Evolutionary conservation across 208 protist species (phyloP).

Genomic region (Crithidia thermophila): DNA sequence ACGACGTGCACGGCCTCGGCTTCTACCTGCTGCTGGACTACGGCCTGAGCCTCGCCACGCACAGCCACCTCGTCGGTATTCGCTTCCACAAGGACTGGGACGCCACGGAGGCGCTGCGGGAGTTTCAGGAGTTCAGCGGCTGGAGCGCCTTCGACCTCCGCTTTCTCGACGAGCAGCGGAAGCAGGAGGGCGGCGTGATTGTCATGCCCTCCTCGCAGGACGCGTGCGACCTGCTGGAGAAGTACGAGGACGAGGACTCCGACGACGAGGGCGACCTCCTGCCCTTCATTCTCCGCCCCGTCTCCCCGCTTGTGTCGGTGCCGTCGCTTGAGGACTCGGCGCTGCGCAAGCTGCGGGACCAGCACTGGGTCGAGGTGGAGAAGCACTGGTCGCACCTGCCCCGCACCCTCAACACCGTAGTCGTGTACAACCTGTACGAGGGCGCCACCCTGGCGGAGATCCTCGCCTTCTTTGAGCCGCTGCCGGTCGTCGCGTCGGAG

Average conservation of each 20-base stretch:
- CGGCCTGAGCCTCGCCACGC: conserved; percentile 72
- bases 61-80: conserved; percentile 79
- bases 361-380: conserved; percentile 73
- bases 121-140: conserved; percentile 84
- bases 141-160: conserved; percentile 79
- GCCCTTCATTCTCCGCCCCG: conserved; percentile 81
- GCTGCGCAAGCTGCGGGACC: conserved; percentile 70
- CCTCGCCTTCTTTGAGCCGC: conserved; percentile 50
- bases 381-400: conserved; percentile 79
- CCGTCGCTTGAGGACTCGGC: conserved; percentile 80
- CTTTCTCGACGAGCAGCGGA: conserved; percentile 69
- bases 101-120: conserved; percentile 56
- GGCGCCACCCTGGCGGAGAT: conserved; percentile 64
- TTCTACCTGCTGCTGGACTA: conserved; percentile 83
- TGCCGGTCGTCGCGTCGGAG: conserved; percentile 36
- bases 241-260: conserved; percentile 89
- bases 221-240: conserved; percentile 81
- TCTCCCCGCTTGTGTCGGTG: conserved; percentile 65
- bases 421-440: conserved; percentile 83
- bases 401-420: conserved; percentile 65
- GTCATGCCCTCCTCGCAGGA: conserved; percentile 84
- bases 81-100: conserved; percentile 65
- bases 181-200: conserved; percentile 70
- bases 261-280: conserved; percentile 84
- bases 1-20: conserved; percentile 71